A percentile compares a stretch with the other conserved stretches of the same genome.
phyloP scores from a whole-genome alignment of 768 basidiomycete genomes.

The Amanita muscaria region DNA sequence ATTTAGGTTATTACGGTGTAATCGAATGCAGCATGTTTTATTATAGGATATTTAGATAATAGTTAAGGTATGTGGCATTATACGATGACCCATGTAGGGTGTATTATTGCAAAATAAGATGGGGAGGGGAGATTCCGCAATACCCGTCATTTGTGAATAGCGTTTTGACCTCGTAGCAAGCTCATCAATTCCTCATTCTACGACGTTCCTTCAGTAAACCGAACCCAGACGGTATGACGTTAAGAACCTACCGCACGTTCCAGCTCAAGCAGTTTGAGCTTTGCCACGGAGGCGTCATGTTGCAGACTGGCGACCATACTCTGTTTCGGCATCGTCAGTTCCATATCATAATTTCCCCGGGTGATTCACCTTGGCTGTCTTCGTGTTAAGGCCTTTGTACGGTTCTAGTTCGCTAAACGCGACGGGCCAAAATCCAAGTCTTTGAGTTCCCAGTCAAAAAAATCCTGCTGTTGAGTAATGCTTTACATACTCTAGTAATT shows the following conservation, averaged over 20 bases:
- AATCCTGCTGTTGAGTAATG: not conserved
- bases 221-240: not conserved
- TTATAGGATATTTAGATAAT: no score
- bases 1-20: no score
- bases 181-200: slow-evolving; percentile 4
- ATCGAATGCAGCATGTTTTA: no score
- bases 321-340: slow-evolving; percentile 23
- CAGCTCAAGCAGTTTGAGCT: slow-evolving; percentile 58
- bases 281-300: slow-evolving; percentile 49
- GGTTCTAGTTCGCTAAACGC: slow-evolving; percentile 46
- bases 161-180: not conserved
- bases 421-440: slow-evolving; percentile 48
- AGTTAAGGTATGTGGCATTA: slow-evolving; percentile 3
- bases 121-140: not conserved
- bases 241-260: slow-evolving; percentile 51
- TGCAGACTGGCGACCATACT: slow-evolving; percentile 69
- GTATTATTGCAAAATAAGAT: not conserved
- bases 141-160: not conserved
- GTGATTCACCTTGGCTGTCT: slow-evolving; percentile 56
- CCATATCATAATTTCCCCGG: not conserved
- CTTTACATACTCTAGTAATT: slow-evolving; percentile 33
- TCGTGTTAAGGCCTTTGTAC: slow-evolving; percentile 65
- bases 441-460: slow-evolving; percentile 8
- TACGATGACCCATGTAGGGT: not conserved
- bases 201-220: not conserved